Evolutionary conservation across 2,329 filamentous ascomycete genomes (phyloP), one percentile per base, ranked within the genome.

Genomic region (Seiridium cupressi): DNA sequence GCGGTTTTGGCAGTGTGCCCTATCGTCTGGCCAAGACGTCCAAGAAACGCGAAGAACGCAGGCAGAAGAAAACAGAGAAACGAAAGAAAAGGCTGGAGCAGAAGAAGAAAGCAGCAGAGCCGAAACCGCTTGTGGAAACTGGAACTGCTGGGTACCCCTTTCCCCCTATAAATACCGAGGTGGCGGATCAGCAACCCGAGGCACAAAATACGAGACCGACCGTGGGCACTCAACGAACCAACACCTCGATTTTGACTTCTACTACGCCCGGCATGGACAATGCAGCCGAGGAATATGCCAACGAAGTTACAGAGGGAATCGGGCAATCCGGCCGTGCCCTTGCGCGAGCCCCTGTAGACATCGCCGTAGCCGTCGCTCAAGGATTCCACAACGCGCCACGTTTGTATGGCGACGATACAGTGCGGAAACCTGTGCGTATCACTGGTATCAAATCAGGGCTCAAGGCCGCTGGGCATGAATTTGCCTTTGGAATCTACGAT

Each of bases 351-450:
- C 88, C 88, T 0, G 82, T 89, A 64, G 82, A 88, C 65, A 70
- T 90, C 2, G 79, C 82, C 0, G 73, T 89, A 46, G 85, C 86
- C 0, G 69, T 90, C 2, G 85, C 86, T 1, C 87, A 90, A 68
- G 88, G 88, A 1, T 90, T 90, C 63, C 88, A 90, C 70, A 91
- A 91, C 64, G 87, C 86, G 0, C 88, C 88, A 1, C 82, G 87
- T 2, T 77, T 91, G 0, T 91, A 91, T 65, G 88, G 88, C 11
- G 89, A 91, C 66, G 82, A 85, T 54, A 90, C 88, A 1, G 89
- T 91, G 1, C 82, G 89, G 3, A 81, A 81, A 1, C 85, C 86
- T 1, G 80, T 81, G 1, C 81, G 86, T 6, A 84, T 91, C 47
- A 90, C 86, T 1, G 89, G 87, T 2, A 80, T 90, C 60, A 78